Evolutionary conservation across 768 basidiomycete genomes (phyloP).

Genomic region (Kwoniella pini): DNA sequence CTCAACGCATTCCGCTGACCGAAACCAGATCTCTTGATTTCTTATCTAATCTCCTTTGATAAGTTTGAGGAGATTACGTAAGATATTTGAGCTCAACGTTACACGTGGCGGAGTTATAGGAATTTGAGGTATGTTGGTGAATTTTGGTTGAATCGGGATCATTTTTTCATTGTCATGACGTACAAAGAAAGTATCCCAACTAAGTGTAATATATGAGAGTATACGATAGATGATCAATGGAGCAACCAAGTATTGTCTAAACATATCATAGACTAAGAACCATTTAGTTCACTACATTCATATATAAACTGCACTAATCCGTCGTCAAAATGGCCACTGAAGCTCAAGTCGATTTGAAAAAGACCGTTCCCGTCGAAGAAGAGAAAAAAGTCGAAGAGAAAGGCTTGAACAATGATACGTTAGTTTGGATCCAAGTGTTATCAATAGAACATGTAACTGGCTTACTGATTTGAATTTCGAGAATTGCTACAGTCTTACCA

Average conservation of each 20-base stretch:
- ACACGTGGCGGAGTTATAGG: constrained; percentile 10
- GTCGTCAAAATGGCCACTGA: constrained; percentile 33
- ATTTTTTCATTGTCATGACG: not conserved
- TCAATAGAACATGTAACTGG: not conserved
- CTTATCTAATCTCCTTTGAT: too few species aligned
- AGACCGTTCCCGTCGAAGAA: constrained; percentile 39
- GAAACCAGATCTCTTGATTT: too few species aligned
- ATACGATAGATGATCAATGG: not conserved
- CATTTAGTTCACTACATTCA: not conserved
- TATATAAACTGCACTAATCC: not conserved
- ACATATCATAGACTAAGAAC: too few species aligned
- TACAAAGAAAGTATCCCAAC: not conserved
- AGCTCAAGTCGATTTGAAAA: constrained; percentile 46
- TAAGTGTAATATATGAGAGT: not conserved
- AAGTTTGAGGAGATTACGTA: too few species aligned
- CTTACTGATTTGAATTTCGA: too few species aligned
- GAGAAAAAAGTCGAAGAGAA: constrained; percentile 48
- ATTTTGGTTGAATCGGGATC: constrained; percentile 12
- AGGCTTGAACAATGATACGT: constrained; percentile 54
- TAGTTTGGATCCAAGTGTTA: constrained; percentile 16
- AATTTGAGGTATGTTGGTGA: not conserved
- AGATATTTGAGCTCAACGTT: too few species aligned
- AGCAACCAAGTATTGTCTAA: too few species aligned
- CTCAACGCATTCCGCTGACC: too few species aligned
- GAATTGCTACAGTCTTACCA: constrained; percentile 49